Evolutionary conservation across 2,329 filamentous ascomycete genomes (phyloP).

Genomic region (Aspergillus bombycis): DNA sequence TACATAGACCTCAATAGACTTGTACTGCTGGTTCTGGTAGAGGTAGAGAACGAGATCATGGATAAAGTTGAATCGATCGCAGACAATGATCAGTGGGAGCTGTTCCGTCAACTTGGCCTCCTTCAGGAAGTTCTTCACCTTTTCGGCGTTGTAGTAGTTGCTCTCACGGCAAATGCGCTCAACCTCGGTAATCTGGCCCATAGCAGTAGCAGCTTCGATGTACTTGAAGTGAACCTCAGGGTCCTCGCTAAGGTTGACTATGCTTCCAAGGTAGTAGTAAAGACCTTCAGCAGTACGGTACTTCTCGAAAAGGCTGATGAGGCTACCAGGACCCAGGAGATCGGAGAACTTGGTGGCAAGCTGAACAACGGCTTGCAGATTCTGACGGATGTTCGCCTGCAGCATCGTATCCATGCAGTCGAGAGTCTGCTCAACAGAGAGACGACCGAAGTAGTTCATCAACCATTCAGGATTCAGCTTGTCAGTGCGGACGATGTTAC

Average conservation of each 20-base stretch:
- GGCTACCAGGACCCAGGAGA: conserved; percentile 78
- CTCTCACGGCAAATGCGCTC: conserved; percentile 96
- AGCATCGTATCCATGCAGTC: conserved; percentile 97
- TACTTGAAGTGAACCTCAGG: conserved; percentile 99
- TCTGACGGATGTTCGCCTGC: conserved; percentile 94
- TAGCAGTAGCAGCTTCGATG: conserved; percentile 92
- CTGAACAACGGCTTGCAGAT: conserved; percentile 90
- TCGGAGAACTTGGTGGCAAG: conserved; percentile 98
- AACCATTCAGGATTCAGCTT: conserved; percentile 92
- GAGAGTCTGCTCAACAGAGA: conserved; percentile 92
- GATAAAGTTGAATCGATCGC: conserved; percentile 98
- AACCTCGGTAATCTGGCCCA: conserved; percentile 92
- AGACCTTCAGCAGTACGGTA: conserved; percentile 96
- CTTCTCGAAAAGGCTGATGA: conserved; percentile 95
- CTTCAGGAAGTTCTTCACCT: conserved; percentile 99
- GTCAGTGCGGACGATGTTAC: conserved; percentile 79
- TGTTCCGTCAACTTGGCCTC: conserved; percentile 91
- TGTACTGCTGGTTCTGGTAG: conserved; percentile 99
- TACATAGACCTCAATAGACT: conserved; percentile 97
- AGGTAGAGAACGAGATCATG: conserved; percentile 95
- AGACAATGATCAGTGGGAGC: conserved; percentile 95
- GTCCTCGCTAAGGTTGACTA: conserved; percentile 95
- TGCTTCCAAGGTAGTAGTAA: conserved; percentile 97
- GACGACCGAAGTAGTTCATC: conserved; percentile 86
- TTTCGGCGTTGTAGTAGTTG: conserved; percentile 86